Evolutionary conservation across 139 green algal species (phyloP).

Genomic region (Trebouxia sp.): DNA sequence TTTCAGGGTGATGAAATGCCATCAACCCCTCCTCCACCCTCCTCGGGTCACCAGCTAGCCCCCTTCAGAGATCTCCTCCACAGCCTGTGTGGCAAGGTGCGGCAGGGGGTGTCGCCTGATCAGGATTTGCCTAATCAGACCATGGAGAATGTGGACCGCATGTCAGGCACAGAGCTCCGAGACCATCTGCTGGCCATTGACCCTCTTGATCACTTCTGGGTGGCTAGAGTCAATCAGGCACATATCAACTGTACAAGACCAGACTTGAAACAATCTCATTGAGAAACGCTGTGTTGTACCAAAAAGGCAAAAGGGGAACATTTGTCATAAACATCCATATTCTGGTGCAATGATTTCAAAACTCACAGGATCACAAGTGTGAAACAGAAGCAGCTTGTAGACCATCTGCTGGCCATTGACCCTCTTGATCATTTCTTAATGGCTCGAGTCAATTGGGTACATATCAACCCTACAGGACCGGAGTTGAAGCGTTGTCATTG

Average conservation of each 20-base stretch:
- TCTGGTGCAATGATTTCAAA: too few relatives aligned
- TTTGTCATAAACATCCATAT: too few relatives aligned
- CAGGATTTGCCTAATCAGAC: conserved; percentile 21
- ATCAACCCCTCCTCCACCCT: not conserved
- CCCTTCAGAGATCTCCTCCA: conserved; percentile 49
- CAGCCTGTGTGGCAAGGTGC: conserved; percentile 23
- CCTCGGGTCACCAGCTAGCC: not conserved
- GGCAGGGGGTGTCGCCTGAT: conserved; percentile 2
- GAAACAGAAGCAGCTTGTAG: too few relatives aligned
- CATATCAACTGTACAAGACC: not conserved
- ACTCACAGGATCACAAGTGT: too few relatives aligned
- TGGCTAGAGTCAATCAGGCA: conserved; percentile 77
- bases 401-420: conserved; percentile 75
- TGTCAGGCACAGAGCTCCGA: conserved; percentile 74
- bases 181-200: conserved; percentile 79
- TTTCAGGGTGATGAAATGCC: not conserved
- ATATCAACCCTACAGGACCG: not conserved
- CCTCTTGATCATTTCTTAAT: conserved; percentile 79
- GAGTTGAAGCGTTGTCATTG: too few relatives aligned
- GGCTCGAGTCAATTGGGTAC: conserved; percentile 70
- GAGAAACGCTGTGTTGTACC: too few relatives aligned
- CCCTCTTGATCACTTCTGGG: conserved; percentile 74
- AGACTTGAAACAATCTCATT: too few relatives aligned
- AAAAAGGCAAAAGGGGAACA: too few relatives aligned
- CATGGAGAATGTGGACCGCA: conserved; percentile 30